These are phyloP conservation scores for Aaosphaeria pasadenensis DNA, from an alignment of 2,329 filamentous ascomycete species.

Conservation along the genomic window DNA sequence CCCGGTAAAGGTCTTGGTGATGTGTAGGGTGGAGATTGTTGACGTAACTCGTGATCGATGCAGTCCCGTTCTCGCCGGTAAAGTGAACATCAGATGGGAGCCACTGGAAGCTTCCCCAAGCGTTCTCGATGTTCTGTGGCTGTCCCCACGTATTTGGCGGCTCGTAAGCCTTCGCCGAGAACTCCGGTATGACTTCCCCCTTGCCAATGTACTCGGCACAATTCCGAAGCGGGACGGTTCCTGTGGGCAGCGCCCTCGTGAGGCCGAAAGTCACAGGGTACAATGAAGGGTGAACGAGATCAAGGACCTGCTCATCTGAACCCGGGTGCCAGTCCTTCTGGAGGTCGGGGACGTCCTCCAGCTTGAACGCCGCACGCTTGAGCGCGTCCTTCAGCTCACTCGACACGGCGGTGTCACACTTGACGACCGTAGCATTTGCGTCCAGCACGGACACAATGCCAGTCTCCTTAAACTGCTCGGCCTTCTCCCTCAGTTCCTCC, in stretches of 20 bases:
- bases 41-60: slow-evolving; percentile 48
- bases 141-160: background rate
- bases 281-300: slow-evolving; percentile 62
- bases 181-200: slow-evolving; percentile 8
- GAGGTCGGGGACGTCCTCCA: slow-evolving; percentile 51
- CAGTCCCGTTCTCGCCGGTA: slow-evolving; percentile 24
- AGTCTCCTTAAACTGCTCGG: slow-evolving; percentile 38
- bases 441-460: slow-evolving; percentile 46
- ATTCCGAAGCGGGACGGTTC: slow-evolving; percentile 25
- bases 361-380: slow-evolving; percentile 37
- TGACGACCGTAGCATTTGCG: slow-evolving; percentile 45
- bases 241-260: slow-evolving; percentile 37
- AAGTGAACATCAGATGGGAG: slow-evolving; percentile 50
- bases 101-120: slow-evolving; percentile 43
- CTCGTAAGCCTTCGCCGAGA: background rate
- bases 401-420: slow-evolving; percentile 50
- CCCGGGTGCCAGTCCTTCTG: slow-evolving; percentile 60
- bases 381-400: slow-evolving; percentile 41
- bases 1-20: slow-evolving; percentile 39
- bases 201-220: background rate
- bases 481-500: slow-evolving; percentile 50
- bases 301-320: slow-evolving; percentile 52
- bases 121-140: background rate
- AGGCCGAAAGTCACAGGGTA: slow-evolving; percentile 57
- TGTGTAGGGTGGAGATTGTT: slow-evolving; percentile 50